Evolutionary conservation across 73 alveolate species (phyloP).

Genomic region (Paramecium biaurelia): DNA sequence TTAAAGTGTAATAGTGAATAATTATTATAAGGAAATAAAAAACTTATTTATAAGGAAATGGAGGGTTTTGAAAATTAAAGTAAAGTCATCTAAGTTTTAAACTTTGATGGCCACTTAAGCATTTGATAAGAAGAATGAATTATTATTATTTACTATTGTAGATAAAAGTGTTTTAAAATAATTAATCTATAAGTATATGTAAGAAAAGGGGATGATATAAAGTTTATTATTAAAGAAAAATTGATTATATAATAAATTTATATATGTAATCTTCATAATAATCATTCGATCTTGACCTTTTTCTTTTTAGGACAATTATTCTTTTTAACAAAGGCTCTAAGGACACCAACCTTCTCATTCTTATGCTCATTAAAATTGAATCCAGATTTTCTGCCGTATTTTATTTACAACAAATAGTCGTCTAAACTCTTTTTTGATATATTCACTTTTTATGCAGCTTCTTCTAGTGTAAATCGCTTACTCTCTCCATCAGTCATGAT

Average conservation of each 20-base stretch:
- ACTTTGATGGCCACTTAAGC: conserved; percentile 13
- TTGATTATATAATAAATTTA: neutral
- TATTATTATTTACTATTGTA: neutral
- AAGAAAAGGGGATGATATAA: conserved; percentile 18
- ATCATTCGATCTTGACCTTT: neutral
- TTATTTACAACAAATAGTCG: conserved; percentile 79
- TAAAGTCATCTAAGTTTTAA: neutral
- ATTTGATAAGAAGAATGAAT: conserved; percentile 18
- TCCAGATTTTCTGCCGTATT: conserved; percentile 89
- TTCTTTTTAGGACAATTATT: conserved; percentile 58
- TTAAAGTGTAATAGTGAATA: neutral
- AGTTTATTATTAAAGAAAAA: conserved; percentile 29
- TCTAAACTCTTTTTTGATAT: conserved; percentile 92
- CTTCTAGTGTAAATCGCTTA: conserved; percentile 81
- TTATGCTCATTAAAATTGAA: conserved; percentile 96
- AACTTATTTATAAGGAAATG: neutral
- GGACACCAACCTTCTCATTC: conserved; percentile 94
- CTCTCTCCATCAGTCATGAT: conserved; percentile 13
- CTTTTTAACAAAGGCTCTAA: conserved; percentile 94
- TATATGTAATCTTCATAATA: neutral
- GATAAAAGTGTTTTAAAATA: conserved; percentile 13
- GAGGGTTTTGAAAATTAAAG: neutral
- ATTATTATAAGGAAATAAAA: neutral
- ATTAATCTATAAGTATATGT: conserved; percentile 31
- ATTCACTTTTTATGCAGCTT: conserved; percentile 91